Evolutionary conservation across 768 basidiomycete species (phyloP).

Genomic region (Auriscalpium microsporum): DNA sequence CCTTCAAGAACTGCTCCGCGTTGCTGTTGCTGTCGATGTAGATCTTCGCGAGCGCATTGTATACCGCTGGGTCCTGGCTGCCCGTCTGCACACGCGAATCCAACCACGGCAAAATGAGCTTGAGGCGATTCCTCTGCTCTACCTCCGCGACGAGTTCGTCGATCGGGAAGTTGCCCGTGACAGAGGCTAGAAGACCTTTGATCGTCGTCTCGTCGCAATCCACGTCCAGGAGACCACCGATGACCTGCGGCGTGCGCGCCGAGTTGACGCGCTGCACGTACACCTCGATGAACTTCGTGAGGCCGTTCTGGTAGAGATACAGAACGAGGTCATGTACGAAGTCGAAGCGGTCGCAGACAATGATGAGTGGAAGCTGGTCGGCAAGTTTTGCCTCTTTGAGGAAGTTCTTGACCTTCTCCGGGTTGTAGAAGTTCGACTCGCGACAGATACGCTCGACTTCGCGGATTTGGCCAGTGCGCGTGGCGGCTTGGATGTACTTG

Average conservation of each 20-base stretch:
- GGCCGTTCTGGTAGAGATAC: constrained; percentile 95
- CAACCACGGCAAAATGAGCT: constrained; percentile 95
- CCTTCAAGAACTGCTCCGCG: constrained; percentile 95
- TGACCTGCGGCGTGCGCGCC: constrained; percentile 90
- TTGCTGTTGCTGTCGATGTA: constrained; percentile 98
- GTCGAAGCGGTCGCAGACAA: constrained; percentile 99
- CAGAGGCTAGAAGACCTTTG: constrained; percentile 88
- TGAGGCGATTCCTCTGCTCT: constrained; percentile 90
- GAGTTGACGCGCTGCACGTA: constrained; percentile 99
- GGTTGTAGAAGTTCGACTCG: constrained; percentile 95
- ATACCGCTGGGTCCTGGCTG: constrained; percentile 86
- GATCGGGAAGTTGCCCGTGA: constrained; percentile 95
- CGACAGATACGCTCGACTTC: constrained; percentile 98
- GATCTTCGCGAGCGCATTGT: constrained; percentile 98
- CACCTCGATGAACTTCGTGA: constrained; percentile 98
- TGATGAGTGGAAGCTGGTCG: constrained; percentile 97
- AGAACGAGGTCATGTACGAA: constrained; percentile 98
- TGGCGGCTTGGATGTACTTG: constrained; percentile 99
- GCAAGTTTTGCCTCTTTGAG: constrained; percentile 95
- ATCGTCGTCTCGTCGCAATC: constrained; percentile 96
- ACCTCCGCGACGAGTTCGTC: constrained; percentile 97
- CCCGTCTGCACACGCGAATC: constrained; percentile 91
- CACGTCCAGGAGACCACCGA: constrained; percentile 93
- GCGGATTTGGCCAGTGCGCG: constrained; percentile 94
- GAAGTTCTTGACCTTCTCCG: constrained; percentile 99